phyloP scores from a whole-genome alignment of 2,329 filamentous ascomycete genomes.

The Fusarium lyarnte region DNA sequence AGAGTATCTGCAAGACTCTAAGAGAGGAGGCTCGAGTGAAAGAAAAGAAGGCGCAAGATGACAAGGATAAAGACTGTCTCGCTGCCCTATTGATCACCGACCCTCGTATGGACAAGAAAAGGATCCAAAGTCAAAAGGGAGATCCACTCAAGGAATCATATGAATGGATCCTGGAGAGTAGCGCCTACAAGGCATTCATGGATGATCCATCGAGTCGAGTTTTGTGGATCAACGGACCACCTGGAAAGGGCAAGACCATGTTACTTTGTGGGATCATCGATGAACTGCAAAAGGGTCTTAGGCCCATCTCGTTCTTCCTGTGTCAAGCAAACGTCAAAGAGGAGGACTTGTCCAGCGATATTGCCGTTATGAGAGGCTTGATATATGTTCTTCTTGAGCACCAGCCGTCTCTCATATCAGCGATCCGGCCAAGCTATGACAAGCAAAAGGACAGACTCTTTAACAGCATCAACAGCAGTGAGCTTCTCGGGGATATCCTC shows the following conservation, averaged over 20 bases:
- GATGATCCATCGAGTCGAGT: fast-evolving
- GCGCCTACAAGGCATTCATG: fast-evolving
- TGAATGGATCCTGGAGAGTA: fast-evolving
- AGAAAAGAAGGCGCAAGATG: fast-evolving
- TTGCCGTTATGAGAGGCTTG: fast-evolving
- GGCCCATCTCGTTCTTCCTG: fast-evolving
- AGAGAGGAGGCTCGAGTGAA: fast-evolving
- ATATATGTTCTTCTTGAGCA: neutral
- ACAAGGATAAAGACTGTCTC: fast-evolving
- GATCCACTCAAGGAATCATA: neutral
- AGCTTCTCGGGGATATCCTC: fast-evolving
- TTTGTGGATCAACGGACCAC: fast-evolving
- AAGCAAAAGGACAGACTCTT: fast-evolving
- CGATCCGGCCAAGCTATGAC: fast-evolving
- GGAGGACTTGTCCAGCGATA: fast-evolving
- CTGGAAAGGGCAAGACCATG: neutral
- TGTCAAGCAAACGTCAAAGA: neutral
- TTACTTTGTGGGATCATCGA: fast-evolving
- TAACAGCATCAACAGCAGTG: neutral
- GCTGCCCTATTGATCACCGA: fast-evolving
- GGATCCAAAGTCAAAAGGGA: fast-evolving
- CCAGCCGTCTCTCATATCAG: fast-evolving
- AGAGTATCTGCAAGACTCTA: fast-evolving
- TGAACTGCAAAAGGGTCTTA: fast-evolving
- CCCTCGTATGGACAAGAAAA: neutral